Evolutionary conservation across 345 rosid species (phyloP), one percentile per base, ranked within the genome.

Genomic region (Salix purpurea): DNA sequence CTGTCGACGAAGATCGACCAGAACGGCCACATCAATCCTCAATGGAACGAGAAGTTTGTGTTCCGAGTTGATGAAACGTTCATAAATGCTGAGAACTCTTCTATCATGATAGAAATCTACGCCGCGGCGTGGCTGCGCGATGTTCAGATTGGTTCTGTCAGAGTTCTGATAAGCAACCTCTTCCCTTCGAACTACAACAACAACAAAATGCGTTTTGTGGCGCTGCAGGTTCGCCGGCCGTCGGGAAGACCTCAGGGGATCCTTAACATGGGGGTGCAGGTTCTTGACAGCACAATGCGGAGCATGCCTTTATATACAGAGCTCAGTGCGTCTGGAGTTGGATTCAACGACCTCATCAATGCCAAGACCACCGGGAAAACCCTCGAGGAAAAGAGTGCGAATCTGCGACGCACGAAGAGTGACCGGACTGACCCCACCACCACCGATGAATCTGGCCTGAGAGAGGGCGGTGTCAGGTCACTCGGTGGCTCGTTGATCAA

Each of bases 201-300:
- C 39, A 74, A 86, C 7, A 78, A 75, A 69, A 82, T 73, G 83
- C 36, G 76, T 16, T 80, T 77, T 37, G 83, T 83, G 1, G 79
- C 85, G 21, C 74, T 83, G 16, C 84, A 78, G 76, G 82, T 94
- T 24, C 92, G 93, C 34, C 94, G 98, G 0, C 96, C 96, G 1
- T 94, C 97, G 0, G 98, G 99, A 2, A 87, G 98, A n/a, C 97
- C 97, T 0, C 97, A 94, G 16, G 98, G 98, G 36, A 86, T 94
- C 19, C 78, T 94, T 37, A 88, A 90, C 48, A 69, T 94, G 80
- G 97, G 97, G 1, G 87, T 94, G 26, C 86, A 91, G 23, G 87
- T 94, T 26, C 74, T 94, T 2, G 94, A 92, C 42, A 90, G 85
- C 67, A 85, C 93, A 24, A 90, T 87, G 78, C 85, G 92, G 1